Conservation (phyloP, 2,329 filamentous ascomycete species). For the Nemania sp. region DNA sequence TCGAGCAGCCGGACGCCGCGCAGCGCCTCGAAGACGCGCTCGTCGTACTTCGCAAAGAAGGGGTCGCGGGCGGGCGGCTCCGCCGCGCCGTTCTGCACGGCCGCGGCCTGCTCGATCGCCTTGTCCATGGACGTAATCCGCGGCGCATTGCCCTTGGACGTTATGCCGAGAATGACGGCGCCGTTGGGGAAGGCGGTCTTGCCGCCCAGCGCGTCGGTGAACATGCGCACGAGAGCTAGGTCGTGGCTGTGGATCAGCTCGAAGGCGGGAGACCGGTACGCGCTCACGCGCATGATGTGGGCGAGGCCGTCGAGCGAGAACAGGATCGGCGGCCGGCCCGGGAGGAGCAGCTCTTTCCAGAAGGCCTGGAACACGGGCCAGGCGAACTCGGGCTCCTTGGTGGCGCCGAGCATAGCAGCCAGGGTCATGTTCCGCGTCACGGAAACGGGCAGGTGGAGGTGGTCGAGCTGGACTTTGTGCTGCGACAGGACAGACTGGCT, state of each 20-base stretch:
- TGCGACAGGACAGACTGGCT: constrained; percentile 67
- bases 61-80: constrained; percentile 51
- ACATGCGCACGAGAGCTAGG: constrained; percentile 73
- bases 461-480: constrained; percentile 51
- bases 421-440: constrained; percentile 64
- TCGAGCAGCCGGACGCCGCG: constrained; percentile 56
- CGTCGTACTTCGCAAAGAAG: constrained; percentile 60
- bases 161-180: constrained; percentile 76
- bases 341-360: constrained; percentile 73
- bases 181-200: constrained; percentile 66
- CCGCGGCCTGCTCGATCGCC: constrained; percentile 61
- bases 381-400: constrained; percentile 74
- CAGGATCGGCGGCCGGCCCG: constrained; percentile 60
- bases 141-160: constrained; percentile 71
- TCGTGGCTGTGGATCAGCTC: constrained; percentile 85
- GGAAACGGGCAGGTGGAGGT: constrained; percentile 62
- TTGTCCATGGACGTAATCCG: constrained; percentile 68
- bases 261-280: constrained; percentile 72
- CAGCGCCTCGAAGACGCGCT: constrained; percentile 57
- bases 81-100: constrained; percentile 42
- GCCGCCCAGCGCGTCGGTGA: constrained; percentile 72
- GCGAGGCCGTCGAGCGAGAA: constrained; percentile 77
- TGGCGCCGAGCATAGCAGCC: constrained; percentile 68
- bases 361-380: constrained; percentile 81
- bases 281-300: constrained; percentile 77